Percentiles rank a stretch among this genome's conserved stretches.
These are phyloP conservation scores for Pseudonitzschia multistriata DNA, from an alignment of 108 stramenopile species.

Conservation along the genomic window DNA sequence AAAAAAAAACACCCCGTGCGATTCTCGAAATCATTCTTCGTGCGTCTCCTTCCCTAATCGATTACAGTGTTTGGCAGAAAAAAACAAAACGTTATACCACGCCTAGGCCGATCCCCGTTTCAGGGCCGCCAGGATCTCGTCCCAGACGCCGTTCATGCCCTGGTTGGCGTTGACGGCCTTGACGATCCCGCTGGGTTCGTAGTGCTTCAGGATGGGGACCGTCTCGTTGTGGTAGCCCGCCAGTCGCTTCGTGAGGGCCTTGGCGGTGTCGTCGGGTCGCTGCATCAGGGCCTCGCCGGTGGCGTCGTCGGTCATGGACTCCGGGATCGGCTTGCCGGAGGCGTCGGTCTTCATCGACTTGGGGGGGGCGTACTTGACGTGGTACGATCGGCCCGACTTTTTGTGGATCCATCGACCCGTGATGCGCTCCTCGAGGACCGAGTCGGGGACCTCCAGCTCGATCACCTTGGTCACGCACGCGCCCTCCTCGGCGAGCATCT, in stretches of 20 bases:
- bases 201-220: slow-evolving; percentile 94
- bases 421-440: slow-evolving; percentile 94
- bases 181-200: slow-evolving; percentile 84
- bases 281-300: slow-evolving; percentile 96
- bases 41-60: too few species aligned
- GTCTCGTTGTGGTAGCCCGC: slow-evolving; percentile 95
- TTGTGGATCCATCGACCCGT: slow-evolving; percentile 97
- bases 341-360: slow-evolving; percentile 73
- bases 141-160: slow-evolving; percentile 87
- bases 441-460: slow-evolving; percentile 93
- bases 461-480: slow-evolving; percentile 91
- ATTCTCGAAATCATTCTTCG: too few species aligned
- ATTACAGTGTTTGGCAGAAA: too few species aligned
- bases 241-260: slow-evolving; percentile 88
- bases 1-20: too few species aligned
- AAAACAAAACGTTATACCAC: too few species aligned
- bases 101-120: slow-evolving; percentile 23
- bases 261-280: slow-evolving; percentile 94
- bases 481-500: slow-evolving; percentile 87
- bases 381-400: slow-evolving; percentile 90
- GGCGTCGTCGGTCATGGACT: slow-evolving; percentile 87
- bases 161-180: slow-evolving; percentile 90
- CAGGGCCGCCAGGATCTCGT: slow-evolving; percentile 70
- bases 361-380: slow-evolving; percentile 96
- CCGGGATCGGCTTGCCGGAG: slow-evolving; percentile 60